These are phyloP conservation scores for Scenedesmus sp. DNA, from an alignment of 163 green algal species.

Conservation along the genomic window DNA sequence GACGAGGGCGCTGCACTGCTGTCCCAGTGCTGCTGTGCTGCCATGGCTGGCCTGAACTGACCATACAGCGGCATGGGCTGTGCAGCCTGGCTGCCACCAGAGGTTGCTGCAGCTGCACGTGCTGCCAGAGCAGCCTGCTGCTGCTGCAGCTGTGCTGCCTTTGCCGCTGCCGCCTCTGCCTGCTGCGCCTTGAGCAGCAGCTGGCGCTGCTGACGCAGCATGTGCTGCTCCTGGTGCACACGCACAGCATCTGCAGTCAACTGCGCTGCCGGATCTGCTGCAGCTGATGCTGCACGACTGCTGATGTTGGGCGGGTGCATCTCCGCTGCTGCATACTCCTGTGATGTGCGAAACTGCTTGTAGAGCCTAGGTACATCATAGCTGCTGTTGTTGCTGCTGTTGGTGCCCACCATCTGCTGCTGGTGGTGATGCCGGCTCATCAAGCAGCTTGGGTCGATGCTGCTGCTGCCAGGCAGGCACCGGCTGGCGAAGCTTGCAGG, in stretches of 20 bases:
- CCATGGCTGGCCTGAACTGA: not conserved
- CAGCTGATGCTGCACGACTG: not conserved
- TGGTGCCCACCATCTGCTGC: not conserved
- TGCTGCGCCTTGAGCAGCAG: constrained; percentile 5
- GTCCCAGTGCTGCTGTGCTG: constrained; percentile 10
- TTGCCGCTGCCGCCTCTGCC: constrained; percentile 16
- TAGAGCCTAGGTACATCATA: not conserved
- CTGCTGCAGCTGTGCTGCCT: not conserved
- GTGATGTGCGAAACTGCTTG: not conserved
- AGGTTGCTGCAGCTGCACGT: not conserved
- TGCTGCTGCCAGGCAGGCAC: not conserved
- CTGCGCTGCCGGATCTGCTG: not conserved
- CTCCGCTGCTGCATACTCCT: not conserved
- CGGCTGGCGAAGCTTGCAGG: not conserved
- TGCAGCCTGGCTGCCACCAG: not conserved
- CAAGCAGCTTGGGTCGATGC: not conserved
- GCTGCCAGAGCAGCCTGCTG: not conserved
- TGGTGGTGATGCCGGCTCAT: constrained; percentile 32
- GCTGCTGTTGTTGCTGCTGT: not conserved
- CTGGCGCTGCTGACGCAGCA: not conserved
- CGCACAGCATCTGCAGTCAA: not conserved
- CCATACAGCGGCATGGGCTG: not conserved
- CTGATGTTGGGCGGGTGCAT: not conserved
- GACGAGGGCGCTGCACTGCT: not conserved
- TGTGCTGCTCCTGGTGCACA: not conserved